phyloP scores from a whole-genome alignment of 1,139 yeast species.

The Geotrichum restrictum region DNA sequence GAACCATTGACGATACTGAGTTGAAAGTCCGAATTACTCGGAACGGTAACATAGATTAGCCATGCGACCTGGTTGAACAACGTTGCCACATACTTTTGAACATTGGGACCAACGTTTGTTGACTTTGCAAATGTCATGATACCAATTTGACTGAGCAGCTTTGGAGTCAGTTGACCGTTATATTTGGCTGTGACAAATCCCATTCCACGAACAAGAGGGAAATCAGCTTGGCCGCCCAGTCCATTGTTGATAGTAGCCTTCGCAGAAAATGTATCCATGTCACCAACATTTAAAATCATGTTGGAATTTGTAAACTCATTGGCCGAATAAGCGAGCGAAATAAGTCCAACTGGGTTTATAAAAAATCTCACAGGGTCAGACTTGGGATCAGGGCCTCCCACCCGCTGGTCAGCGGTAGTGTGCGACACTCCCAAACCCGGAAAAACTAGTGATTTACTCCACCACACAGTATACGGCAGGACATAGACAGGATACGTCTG shows the following conservation, averaged over 20 bases:
- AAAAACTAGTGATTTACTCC: slow-evolving; percentile 41
- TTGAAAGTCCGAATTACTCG: slow-evolving; percentile 42
- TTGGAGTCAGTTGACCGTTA: slow-evolving; percentile 57
- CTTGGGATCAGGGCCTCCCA: slow-evolving; percentile 37
- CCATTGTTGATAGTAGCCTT: slow-evolving; percentile 34
- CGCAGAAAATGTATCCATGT: slow-evolving; percentile 54
- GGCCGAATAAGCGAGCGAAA: slow-evolving; percentile 56
- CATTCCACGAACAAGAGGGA: slow-evolving; percentile 66
- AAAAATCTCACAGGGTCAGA: slow-evolving; percentile 46
- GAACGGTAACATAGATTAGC: slow-evolving; percentile 56
- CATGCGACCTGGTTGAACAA: slow-evolving; percentile 52
- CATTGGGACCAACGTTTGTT: slow-evolving; percentile 32
- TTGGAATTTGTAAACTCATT: slow-evolving; percentile 44
- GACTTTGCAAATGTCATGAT: slow-evolving; percentile 42
- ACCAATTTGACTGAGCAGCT: slow-evolving; percentile 53
- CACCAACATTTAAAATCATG: slow-evolving; percentile 46
- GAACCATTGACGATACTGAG: slow-evolving; percentile 43
- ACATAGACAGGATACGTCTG: slow-evolving; percentile 48
- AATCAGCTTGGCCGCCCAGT: slow-evolving; percentile 25
- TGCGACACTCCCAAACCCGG: slow-evolving; percentile 61
- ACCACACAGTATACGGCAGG: slow-evolving; percentile 63
- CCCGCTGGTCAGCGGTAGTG: slow-evolving; percentile 47
- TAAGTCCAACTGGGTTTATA: slow-evolving; percentile 53
- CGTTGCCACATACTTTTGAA: slow-evolving; percentile 55
- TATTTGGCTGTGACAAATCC: slow-evolving; percentile 71